Conservation (phyloP, 1,139 yeast species). For the Magnusiomyces starmeri region DNA sequence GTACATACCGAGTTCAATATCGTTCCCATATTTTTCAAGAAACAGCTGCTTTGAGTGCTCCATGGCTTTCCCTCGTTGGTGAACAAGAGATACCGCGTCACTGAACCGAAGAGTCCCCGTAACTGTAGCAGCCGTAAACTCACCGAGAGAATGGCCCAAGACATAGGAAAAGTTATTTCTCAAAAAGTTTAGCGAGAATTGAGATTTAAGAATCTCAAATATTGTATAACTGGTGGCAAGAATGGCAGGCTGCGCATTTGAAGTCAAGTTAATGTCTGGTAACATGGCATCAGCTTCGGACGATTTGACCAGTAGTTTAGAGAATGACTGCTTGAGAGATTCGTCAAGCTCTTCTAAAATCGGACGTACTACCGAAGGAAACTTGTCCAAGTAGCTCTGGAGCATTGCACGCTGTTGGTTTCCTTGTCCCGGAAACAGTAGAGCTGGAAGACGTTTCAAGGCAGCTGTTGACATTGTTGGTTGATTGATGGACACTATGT, state of each 20-base stretch:
- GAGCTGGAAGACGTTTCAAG: constrained; percentile 11
- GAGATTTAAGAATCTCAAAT: constrained; percentile 31
- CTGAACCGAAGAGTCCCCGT: constrained; percentile 39
- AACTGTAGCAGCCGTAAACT: constrained; percentile 47
- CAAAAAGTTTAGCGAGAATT: constrained; percentile 20
- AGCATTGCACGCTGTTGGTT: constrained; percentile 36
- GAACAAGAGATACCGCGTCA: constrained; percentile 44
- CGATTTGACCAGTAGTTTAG: constrained; percentile 24
- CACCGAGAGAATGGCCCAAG: constrained; percentile 60
- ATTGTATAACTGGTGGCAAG: constrained; percentile 43
- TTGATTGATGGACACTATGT: too few relatives aligned
- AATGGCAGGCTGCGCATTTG: constrained; percentile 58
- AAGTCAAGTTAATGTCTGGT: constrained; percentile 33
- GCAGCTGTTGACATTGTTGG: too few relatives aligned
- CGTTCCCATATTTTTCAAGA: constrained; percentile 29
- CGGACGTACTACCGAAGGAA: constrained; percentile 23
- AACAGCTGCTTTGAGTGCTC: constrained; percentile 28
- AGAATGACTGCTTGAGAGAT: constrained; percentile 26
- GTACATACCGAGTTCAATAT: constrained; percentile 25
- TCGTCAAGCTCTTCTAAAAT: constrained; percentile 32
- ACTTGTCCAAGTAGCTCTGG: constrained; percentile 21
- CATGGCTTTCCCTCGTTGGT: constrained; percentile 48
- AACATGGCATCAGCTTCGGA: constrained; percentile 16
- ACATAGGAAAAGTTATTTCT: constrained; percentile 26
- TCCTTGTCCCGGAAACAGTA: constrained; percentile 38